Conservation (phyloP, 345 rosid genomes). For the Eucalyptus curtisii region DNA sequence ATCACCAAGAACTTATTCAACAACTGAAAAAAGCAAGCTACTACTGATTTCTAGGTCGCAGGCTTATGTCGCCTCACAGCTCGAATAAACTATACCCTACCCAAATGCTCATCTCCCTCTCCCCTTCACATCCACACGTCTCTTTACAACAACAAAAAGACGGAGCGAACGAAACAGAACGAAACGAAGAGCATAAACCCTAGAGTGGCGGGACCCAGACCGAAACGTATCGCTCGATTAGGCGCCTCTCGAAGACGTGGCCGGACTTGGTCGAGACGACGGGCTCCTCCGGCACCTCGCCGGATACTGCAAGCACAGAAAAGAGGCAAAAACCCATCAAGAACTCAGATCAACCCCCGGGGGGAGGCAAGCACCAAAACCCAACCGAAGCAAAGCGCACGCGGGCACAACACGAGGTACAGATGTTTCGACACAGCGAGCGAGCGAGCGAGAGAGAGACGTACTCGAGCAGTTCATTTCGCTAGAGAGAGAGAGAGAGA, state of each 20-base stretch:
- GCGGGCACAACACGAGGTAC: not conserved
- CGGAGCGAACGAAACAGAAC: not conserved
- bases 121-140: not conserved
- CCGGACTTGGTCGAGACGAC: constrained; percentile 80
- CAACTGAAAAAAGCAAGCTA: not conserved
- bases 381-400: not conserved
- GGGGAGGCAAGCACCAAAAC: not conserved
- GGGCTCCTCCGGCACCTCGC: constrained; percentile 92
- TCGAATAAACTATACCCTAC: not conserved
- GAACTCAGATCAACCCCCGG: not conserved
- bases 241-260: constrained; percentile 75
- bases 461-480: constrained; percentile 82
- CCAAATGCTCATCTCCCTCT: not conserved
- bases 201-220: constrained; percentile 19
- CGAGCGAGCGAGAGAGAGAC: not conserved
- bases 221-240: constrained; percentile 75
- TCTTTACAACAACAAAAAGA: not conserved
- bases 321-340: not conserved
- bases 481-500: not conserved
- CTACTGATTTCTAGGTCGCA: not conserved
- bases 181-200: constrained; percentile 5
- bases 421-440: not conserved
- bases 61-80: not conserved
- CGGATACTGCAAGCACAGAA: constrained; percentile 48
- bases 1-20: not conserved